Percentiles rank a stretch among this genome's conserved stretches.
These are phyloP conservation scores for Hydnomerulius pinastri DNA, from an alignment of 768 basidiomycete genomes.

Conservation along the genomic window DNA sequence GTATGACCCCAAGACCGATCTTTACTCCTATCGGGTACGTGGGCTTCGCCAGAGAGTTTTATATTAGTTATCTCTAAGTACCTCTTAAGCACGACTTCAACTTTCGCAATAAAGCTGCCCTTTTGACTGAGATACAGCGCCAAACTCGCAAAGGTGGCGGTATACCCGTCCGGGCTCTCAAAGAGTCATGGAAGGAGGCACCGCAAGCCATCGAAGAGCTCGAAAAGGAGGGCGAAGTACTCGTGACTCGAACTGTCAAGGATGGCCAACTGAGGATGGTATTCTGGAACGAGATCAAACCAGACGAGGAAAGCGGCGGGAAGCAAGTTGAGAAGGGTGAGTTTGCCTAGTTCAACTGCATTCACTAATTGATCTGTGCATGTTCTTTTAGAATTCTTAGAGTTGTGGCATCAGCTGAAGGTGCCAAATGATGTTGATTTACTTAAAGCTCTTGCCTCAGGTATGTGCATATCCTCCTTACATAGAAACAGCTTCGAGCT, in stretches of 20 bases:
- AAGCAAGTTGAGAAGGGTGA: constrained; percentile 78
- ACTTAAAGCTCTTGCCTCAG: constrained; percentile 71
- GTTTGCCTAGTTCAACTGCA: constrained; percentile 14
- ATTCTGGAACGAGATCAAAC: constrained; percentile 89
- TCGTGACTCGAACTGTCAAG: constrained; percentile 84
- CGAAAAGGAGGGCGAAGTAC: constrained; percentile 85
- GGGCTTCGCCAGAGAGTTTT: not conserved
- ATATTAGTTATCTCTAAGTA: constrained; percentile 6
- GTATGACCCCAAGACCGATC: constrained; percentile 80
- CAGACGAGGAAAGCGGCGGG: constrained; percentile 70
- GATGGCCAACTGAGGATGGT: constrained; percentile 84
- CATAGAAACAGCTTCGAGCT: not conserved
- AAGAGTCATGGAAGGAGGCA: constrained; percentile 92
- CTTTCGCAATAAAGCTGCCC: constrained; percentile 80
- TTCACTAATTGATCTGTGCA: constrained; percentile 7
- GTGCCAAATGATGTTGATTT: constrained; percentile 88
- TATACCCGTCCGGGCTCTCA: constrained; percentile 78
- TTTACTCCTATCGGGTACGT: constrained; percentile 83
- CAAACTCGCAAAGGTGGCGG: constrained; percentile 84
- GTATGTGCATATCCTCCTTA: constrained; percentile 37
- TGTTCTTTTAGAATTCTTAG: constrained; percentile 67
- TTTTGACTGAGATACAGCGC: constrained; percentile 84
- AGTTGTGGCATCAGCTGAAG: constrained; percentile 83
- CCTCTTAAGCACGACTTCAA: constrained; percentile 77
- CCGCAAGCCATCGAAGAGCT: constrained; percentile 83